phyloP scores from a whole-genome alignment of 2,329 filamentous ascomycete species.

The Alternaria conjuncta region DNA sequence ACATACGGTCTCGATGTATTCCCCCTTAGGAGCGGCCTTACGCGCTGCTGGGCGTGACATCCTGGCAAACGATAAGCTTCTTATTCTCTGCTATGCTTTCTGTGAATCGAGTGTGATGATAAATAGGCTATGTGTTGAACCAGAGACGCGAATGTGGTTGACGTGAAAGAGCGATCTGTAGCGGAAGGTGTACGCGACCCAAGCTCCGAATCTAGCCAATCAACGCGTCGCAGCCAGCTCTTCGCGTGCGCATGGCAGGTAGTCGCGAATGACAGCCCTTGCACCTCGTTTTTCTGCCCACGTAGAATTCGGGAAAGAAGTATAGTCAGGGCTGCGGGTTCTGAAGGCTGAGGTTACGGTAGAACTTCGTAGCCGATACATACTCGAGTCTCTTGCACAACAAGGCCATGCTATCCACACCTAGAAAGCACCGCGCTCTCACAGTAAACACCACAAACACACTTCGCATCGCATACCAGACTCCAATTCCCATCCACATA shows the following conservation, averaged over 20 bases:
- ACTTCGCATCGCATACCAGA: not conserved
- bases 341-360: not conserved
- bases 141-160: not conserved
- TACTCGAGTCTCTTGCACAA: not conserved
- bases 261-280: not conserved
- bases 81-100: not conserved
- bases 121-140: not conserved
- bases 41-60: conserved; percentile 61
- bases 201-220: conserved; percentile 1
- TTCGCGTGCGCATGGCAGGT: not conserved
- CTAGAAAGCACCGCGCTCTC: not conserved
- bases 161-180: not conserved
- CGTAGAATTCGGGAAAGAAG: not conserved
- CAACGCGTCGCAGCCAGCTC: not conserved
- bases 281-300: not conserved
- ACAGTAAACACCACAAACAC: not conserved
- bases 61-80: not conserved
- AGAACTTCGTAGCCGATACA: not conserved
- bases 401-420: not conserved
- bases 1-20: conserved; percentile 94
- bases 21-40: conserved; percentile 71
- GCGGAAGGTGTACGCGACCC: conserved; percentile 9
- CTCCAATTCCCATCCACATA: not conserved
- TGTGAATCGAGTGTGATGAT: not conserved
- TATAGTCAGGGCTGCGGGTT: not conserved